A percentile compares a stretch with the other conserved stretches of the same genome.
These are phyloP conservation scores for Sclerotinia nivalis DNA, from an alignment of 2,329 filamentous ascomycete species.

Conservation along the genomic window DNA sequence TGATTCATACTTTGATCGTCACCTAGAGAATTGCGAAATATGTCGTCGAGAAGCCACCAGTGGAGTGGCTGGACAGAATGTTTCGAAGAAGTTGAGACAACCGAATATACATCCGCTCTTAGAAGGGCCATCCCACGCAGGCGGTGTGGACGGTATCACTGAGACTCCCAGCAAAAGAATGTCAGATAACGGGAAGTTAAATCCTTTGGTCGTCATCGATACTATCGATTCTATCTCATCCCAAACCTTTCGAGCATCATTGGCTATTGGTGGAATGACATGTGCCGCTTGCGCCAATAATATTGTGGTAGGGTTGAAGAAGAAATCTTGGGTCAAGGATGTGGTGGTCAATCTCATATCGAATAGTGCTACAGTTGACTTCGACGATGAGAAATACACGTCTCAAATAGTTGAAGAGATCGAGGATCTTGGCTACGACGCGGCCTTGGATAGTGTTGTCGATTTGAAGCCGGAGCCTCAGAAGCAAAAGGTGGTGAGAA, in stretches of 20 bases:
- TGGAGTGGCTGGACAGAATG: conserved; percentile 33
- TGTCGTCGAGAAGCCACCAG: conserved; percentile 46
- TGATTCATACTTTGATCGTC: conserved; percentile 29
- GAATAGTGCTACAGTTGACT: conserved; percentile 53
- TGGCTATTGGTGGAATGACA: conserved; percentile 58
- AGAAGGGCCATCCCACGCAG: not conserved
- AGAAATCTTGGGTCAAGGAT: conserved; percentile 50
- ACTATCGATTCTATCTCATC: conserved; percentile 35
- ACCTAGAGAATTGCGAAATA: conserved; percentile 53
- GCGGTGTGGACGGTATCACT: conserved; percentile 3
- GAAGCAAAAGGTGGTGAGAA: conserved; percentile 43
- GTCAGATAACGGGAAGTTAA: conserved; percentile 1
- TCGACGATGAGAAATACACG: conserved; percentile 47
- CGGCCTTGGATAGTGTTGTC: conserved; percentile 54
- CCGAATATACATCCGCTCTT: not conserved
- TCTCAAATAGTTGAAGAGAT: conserved; percentile 51
- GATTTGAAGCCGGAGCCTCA: conserved; percentile 32
- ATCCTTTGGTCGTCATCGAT: conserved; percentile 42
- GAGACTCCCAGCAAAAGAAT: conserved; percentile 16
- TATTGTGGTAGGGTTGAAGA: conserved; percentile 50
- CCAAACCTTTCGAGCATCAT: conserved; percentile 50
- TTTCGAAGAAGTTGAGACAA: conserved; percentile 13
- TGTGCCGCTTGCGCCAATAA: conserved; percentile 55
- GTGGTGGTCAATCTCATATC: conserved; percentile 54
- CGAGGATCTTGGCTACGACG: conserved; percentile 67